Conservation (phyloP, 768 basidiomycete genomes). For the Tephrocybe sp. region DNA sequence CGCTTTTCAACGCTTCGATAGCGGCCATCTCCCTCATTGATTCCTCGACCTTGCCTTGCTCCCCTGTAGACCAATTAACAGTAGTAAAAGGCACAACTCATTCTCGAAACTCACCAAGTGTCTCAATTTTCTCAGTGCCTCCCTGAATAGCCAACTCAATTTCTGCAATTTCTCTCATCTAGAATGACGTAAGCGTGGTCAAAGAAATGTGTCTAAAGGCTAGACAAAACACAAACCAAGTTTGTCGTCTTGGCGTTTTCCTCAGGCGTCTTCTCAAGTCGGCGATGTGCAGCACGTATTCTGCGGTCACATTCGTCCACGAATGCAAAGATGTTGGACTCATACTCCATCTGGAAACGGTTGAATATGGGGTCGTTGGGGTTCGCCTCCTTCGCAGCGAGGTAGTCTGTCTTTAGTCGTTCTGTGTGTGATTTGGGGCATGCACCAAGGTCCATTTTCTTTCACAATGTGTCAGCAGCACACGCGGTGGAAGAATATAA, state of each 20-base stretch:
- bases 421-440: slow-evolving; percentile 97
- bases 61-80: slow-evolving; percentile 52
- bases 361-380: slow-evolving; percentile 80
- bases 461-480: slow-evolving; percentile 8
- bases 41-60: slow-evolving; percentile 99
- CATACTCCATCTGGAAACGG: slow-evolving; percentile 93
- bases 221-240: slow-evolving; percentile 51
- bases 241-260: slow-evolving; percentile 99
- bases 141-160: slow-evolving; percentile 99
- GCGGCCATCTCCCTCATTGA: slow-evolving; percentile 97
- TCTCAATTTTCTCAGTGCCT: slow-evolving; percentile 97
- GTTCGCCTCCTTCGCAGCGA: slow-evolving; percentile 71
- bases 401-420: slow-evolving; percentile 86
- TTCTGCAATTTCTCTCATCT: slow-evolving; percentile 99
- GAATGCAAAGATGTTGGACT: slow-evolving; percentile 91
- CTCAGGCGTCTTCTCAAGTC: slow-evolving; percentile 98
- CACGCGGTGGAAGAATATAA: not conserved
- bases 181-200: slow-evolving; percentile 6
- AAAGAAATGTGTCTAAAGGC: not conserved
- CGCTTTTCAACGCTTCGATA: slow-evolving; percentile 94
- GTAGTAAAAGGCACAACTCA: slow-evolving; percentile 22
- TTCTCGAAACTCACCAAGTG: slow-evolving; percentile 52
- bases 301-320: slow-evolving; percentile 98
- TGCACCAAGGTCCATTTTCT: slow-evolving; percentile 99
- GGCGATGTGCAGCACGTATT: slow-evolving; percentile 88